phyloP scores from a whole-genome alignment of 2,329 filamentous ascomycete genomes.

The Plenodomus lindquistii region DNA sequence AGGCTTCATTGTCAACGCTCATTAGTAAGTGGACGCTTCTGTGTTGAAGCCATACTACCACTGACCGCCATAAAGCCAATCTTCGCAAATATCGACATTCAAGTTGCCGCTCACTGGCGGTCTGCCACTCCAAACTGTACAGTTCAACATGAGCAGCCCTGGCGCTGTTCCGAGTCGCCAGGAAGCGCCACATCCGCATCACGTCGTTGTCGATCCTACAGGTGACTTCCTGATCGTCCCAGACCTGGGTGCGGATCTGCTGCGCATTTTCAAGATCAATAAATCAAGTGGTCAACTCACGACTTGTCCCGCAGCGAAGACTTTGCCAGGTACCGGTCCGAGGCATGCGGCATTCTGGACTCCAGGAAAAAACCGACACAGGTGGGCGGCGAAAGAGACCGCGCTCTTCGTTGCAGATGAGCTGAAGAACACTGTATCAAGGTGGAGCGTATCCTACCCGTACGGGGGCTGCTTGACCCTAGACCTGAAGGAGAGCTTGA shows the following conservation, averaged over 20 bases:
- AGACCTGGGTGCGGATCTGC: slow-evolving; percentile 59
- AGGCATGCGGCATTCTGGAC: slow-evolving; percentile 59
- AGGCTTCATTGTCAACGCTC: slow-evolving; percentile 36
- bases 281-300: slow-evolving; percentile 51
- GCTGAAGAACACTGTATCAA: slow-evolving; percentile 36
- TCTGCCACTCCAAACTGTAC: slow-evolving; percentile 33
- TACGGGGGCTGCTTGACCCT: slow-evolving; percentile 35
- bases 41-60: neutral
- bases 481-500: slow-evolving; percentile 36
- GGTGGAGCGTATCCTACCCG: slow-evolving; percentile 37
- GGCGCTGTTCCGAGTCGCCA: slow-evolving; percentile 56
- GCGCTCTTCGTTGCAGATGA: slow-evolving; percentile 42
- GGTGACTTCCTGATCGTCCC: slow-evolving; percentile 56
- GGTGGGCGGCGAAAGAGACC: slow-evolving; percentile 21
- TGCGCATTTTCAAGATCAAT: slow-evolving; percentile 59
- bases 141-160: slow-evolving; percentile 36
- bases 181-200: slow-evolving; percentile 60
- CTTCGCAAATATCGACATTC: slow-evolving; percentile 41
- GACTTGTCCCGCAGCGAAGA: slow-evolving; percentile 49
- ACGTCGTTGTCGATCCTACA: slow-evolving; percentile 55
- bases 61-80: slow-evolving; percentile 20
- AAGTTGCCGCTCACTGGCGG: slow-evolving; percentile 38
- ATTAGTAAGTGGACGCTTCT: slow-evolving; percentile 27
- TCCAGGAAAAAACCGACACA: slow-evolving; percentile 24
- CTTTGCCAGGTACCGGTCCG: slow-evolving; percentile 55